Evolutionary conservation across 169 alveolate species (phyloP).

Genomic region (Cryptosporidium canis): DNA sequence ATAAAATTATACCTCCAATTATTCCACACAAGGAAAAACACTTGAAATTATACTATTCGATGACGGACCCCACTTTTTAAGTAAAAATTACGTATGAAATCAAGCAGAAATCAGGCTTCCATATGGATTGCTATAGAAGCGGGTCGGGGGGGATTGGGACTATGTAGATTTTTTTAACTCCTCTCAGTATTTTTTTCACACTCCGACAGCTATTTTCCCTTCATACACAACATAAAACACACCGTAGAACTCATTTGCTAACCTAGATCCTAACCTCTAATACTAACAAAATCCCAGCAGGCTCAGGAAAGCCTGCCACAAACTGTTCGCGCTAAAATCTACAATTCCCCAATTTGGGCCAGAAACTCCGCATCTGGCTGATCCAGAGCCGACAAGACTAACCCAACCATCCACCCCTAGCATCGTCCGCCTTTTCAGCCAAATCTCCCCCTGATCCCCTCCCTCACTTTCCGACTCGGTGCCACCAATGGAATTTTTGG

Average conservation of each 20-base stretch:
- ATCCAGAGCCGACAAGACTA: neutral
- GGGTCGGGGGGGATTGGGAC: conserved; percentile 69
- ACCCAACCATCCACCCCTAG: too few relatives aligned
- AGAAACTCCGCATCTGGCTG: too few relatives aligned
- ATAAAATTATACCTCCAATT: conserved; percentile 41
- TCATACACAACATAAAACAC: neutral
- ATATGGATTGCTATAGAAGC: conserved; percentile 68
- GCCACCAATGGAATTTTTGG: neutral
- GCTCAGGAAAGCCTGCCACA: neutral
- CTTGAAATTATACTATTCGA: conserved; percentile 53
- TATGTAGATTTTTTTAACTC: neutral
- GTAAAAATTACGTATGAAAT: conserved; percentile 73
- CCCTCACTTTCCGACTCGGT: neutral
- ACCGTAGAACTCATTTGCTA: neutral
- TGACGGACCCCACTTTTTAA: conserved; percentile 74
- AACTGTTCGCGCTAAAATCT: neutral
- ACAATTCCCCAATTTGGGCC: neutral
- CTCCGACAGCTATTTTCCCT: neutral
- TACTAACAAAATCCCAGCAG: neutral
- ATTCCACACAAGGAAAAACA: conserved; percentile 65
- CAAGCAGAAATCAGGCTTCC: conserved; percentile 64
- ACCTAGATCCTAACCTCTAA: neutral
- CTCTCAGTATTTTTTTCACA: neutral
- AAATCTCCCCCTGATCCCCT: neutral
- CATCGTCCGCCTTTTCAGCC: too few relatives aligned